Conservation (phyloP, 345 rosid genomes). For the Lepidium aucheri region DNA sequence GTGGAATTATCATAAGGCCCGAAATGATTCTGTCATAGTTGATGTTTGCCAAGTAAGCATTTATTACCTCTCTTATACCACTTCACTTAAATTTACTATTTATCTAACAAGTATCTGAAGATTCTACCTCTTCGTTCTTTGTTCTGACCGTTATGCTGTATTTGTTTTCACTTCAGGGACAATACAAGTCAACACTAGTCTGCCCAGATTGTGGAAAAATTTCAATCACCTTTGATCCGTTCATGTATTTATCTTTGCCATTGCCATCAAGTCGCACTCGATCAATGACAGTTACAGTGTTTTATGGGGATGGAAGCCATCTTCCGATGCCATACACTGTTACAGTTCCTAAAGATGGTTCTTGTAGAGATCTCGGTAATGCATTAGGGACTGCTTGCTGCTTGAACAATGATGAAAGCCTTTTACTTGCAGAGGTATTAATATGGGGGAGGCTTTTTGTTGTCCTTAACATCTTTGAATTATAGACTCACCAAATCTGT, state of each 20-base stretch:
- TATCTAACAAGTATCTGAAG: not conserved
- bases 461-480: slow-evolving; percentile 14
- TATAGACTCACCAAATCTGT: not conserved
- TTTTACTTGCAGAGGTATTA: slow-evolving; percentile 76
- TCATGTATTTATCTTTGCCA: slow-evolving; percentile 92
- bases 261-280: slow-evolving; percentile 75
- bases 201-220: slow-evolving; percentile 82
- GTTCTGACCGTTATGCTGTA: slow-evolving; percentile 1
- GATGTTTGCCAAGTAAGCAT: slow-evolving; percentile 84
- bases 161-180: slow-evolving; percentile 58
- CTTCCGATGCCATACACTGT: slow-evolving; percentile 78
- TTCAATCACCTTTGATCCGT: slow-evolving; percentile 91
- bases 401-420: slow-evolving; percentile 66
- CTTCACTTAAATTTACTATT: not conserved
- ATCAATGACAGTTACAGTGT: slow-evolving; percentile 75
- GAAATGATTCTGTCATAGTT: slow-evolving; percentile 95
- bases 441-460: not conserved
- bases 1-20: slow-evolving; percentile 88
- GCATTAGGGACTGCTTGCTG: slow-evolving; percentile 71
- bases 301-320: slow-evolving; percentile 63
- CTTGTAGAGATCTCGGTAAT: slow-evolving; percentile 60
- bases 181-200: slow-evolving; percentile 88
- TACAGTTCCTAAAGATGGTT: slow-evolving; percentile 63
- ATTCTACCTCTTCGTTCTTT: not conserved
- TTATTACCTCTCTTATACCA: too few relatives aligned